phyloP scores from a whole-genome alignment of 192 early-diverging fungal species.

The Funneliformis geosporum region DNA sequence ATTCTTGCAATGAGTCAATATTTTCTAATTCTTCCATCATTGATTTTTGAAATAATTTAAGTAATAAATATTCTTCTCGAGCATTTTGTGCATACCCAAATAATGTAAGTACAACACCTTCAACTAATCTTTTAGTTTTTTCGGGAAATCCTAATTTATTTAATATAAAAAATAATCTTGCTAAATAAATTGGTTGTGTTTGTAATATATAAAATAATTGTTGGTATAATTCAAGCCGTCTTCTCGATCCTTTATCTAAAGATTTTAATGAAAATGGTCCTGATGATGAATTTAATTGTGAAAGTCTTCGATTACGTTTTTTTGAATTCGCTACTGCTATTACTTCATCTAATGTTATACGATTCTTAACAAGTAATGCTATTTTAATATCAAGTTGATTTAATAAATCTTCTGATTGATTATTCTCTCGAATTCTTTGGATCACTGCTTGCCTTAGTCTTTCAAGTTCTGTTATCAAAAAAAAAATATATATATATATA shows the following conservation, averaged over 20 bases:
- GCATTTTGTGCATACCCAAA: slow-evolving; percentile 98
- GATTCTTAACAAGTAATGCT: slow-evolving; percentile 92
- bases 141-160: slow-evolving; percentile 76
- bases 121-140: slow-evolving; percentile 77
- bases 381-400: slow-evolving; percentile 96
- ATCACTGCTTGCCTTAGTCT: slow-evolving; percentile 83
- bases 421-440: slow-evolving; percentile 87
- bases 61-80: slow-evolving; percentile 93
- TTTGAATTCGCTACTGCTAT: slow-evolving; percentile 53
- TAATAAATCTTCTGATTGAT: slow-evolving; percentile 71
- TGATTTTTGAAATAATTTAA: slow-evolving; percentile 88
- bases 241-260: slow-evolving; percentile 84
- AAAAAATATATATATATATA: background rate
- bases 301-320: slow-evolving; percentile 48
- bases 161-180: slow-evolving; percentile 82
- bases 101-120: slow-evolving; percentile 86
- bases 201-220: slow-evolving; percentile 96
- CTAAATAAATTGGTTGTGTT: slow-evolving; percentile 92
- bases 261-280: slow-evolving; percentile 71
- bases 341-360: slow-evolving; percentile 94
- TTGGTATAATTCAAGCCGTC: slow-evolving; percentile 81
- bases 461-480: slow-evolving; percentile 56
- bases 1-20: slow-evolving; percentile 82
- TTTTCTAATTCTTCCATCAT: slow-evolving; percentile 91
- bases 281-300: slow-evolving; percentile 44